These are phyloP conservation scores for Rasamsonia emersonii DNA, from an alignment of 2,329 filamentous ascomycete genomes.

Conservation along the genomic window DNA sequence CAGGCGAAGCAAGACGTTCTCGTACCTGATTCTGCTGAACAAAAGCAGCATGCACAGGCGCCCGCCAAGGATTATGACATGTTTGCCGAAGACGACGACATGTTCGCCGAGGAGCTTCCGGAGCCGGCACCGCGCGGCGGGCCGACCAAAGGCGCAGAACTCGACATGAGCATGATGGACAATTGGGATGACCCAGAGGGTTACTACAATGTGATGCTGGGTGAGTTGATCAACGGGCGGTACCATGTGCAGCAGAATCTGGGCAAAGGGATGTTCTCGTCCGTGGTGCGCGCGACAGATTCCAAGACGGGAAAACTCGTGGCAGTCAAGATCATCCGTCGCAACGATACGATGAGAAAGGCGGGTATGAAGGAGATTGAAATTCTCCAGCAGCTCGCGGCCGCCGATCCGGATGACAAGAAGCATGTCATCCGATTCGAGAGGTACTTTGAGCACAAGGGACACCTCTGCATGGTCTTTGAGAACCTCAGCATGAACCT, in stretches of 20 bases:
- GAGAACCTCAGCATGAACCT: conserved; percentile 89
- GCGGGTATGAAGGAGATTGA: conserved; percentile 91
- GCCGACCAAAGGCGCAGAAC: conserved; percentile 47
- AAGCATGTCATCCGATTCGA: conserved; percentile 88
- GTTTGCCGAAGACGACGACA: conserved; percentile 61
- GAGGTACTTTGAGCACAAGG: conserved; percentile 84
- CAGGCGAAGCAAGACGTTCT: conserved; percentile 45
- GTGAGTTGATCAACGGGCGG: conserved; percentile 78
- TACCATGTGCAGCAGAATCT: conserved; percentile 84
- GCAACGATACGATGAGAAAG: conserved; percentile 86
- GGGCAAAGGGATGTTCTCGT: conserved; percentile 93
- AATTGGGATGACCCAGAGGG: conserved; percentile 91
- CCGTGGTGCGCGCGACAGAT: conserved; percentile 83
- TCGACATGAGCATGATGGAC: conserved; percentile 70
- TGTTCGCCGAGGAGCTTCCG: conserved; percentile 71
- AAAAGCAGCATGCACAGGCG: conserved; percentile 26
- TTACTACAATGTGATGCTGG: conserved; percentile 90
- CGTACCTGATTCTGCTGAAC: conserved; percentile 30
- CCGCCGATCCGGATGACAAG: conserved; percentile 76
- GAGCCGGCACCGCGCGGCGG: conserved; percentile 41
- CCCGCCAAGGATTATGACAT: conserved; percentile 52
- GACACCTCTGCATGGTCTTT: conserved; percentile 92
- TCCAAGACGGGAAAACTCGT: conserved; percentile 66
- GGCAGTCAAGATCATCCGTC: conserved; percentile 95
- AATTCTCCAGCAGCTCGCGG: conserved; percentile 79